A percentile compares a stretch with the other conserved stretches of the same genome.
These are phyloP conservation scores for Macroventuria anomochaeta DNA, from an alignment of 2,329 filamentous ascomycete genomes.

Conservation along the genomic window DNA sequence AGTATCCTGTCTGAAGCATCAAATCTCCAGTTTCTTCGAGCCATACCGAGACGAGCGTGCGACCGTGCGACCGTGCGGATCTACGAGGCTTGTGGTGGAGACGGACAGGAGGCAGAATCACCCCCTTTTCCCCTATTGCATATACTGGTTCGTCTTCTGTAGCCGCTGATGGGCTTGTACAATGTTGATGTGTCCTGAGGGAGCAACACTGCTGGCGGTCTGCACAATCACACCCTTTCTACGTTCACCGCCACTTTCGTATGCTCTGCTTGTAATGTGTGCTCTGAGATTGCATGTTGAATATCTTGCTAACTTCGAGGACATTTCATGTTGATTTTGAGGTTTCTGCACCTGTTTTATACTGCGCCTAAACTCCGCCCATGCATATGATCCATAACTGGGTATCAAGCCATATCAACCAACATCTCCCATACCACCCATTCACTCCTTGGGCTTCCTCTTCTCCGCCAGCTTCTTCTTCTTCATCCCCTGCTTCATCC, in stretches of 20 bases:
- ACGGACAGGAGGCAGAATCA: slow-evolving; percentile 28
- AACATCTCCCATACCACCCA: neutral
- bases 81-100: slow-evolving; percentile 16
- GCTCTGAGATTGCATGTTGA: neutral
- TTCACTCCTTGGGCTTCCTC: slow-evolving; percentile 48
- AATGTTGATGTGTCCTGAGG: slow-evolving; percentile 43
- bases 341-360: neutral
- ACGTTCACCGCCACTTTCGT: neutral
- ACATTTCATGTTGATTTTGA: neutral
- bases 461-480: slow-evolving; percentile 74
- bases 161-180: slow-evolving; percentile 35
- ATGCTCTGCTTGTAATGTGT: neutral
- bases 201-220: slow-evolving; percentile 33
- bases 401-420: slow-evolving; percentile 10
- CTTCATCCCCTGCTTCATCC: slow-evolving; percentile 68
- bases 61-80: slow-evolving; percentile 23
- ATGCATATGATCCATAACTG: slow-evolving; percentile 20
- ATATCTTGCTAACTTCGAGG: neutral
- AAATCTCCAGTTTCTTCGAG: slow-evolving; percentile 15
- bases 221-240: slow-evolving; percentile 16
- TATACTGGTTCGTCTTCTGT: slow-evolving; percentile 33
- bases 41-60: slow-evolving; percentile 29
- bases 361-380: slow-evolving; percentile 15
- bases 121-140: slow-evolving; percentile 32
- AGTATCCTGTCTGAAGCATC: slow-evolving; percentile 30